Evolutionary conservation across 257 asterid species (phyloP).

Genomic region (Solanum sejunctum): DNA sequence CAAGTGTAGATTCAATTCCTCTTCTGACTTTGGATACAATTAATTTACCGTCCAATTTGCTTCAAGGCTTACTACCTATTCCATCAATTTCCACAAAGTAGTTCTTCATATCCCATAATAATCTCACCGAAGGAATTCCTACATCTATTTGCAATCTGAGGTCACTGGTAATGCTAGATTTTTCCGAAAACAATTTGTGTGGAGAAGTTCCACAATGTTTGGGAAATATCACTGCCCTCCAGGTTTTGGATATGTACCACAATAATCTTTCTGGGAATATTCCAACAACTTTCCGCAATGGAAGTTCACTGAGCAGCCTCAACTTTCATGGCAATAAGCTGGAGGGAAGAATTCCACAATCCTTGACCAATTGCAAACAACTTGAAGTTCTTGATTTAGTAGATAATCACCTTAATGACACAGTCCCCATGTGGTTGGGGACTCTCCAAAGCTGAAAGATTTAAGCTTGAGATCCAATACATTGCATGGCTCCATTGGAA

Average conservation of each 20-base stretch:
- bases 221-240: not conserved
- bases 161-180: not conserved
- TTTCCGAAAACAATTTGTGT: not conserved
- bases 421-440: not conserved
- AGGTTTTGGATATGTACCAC: not conserved
- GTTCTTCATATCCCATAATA: not conserved
- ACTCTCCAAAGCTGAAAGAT: not conserved
- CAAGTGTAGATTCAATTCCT: not conserved
- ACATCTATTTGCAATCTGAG: constrained; percentile 2
- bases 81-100: not conserved
- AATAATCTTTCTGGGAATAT: not conserved
- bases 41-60: not conserved
- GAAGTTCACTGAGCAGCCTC: constrained; percentile 1
- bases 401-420: not conserved
- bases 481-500: not conserved
- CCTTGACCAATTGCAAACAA: not conserved
- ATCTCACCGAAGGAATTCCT: constrained; percentile 5
- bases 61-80: not conserved
- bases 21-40: not conserved
- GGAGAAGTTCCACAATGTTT: not conserved
- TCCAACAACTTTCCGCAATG: not conserved
- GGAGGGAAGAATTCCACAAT: not conserved
- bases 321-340: constrained; percentile 1
- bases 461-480: not conserved
- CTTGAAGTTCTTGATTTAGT: not conserved